phyloP scores from a whole-genome alignment of 441 rosid genomes.

The Erodium texanum region DNA sequence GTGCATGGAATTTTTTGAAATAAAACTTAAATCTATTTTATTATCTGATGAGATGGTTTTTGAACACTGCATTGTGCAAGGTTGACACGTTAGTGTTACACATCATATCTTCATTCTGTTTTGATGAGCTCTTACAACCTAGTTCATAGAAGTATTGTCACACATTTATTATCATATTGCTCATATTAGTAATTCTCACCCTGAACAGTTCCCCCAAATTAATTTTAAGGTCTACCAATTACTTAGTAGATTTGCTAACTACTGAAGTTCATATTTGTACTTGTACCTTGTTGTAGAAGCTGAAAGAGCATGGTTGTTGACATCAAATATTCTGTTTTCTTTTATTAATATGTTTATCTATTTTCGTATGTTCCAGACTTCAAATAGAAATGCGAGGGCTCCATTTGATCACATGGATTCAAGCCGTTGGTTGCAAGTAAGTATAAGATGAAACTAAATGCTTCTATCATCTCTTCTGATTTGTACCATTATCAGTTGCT shows the following conservation, averaged over 20 bases:
- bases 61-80: not conserved
- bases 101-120: not conserved
- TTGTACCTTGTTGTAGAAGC: not conserved
- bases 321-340: not conserved
- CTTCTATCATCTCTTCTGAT: not conserved
- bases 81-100: not conserved
- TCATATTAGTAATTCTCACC: not conserved
- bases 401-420: conserved; percentile 71
- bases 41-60: not conserved
- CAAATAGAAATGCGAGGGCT: conserved; percentile 65
- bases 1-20: not conserved
- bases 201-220: not conserved
- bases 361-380: conserved; percentile 37
- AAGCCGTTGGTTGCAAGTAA: conserved; percentile 90
- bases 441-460: conserved; percentile 23
- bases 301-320: conserved; percentile 6
- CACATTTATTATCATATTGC: not conserved
- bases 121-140: not conserved
- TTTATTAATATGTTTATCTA: conserved; percentile 1
- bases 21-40: not conserved
- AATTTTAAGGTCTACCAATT: not conserved
- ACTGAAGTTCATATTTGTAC: not conserved
- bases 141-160: not conserved
- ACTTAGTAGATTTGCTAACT: not conserved
- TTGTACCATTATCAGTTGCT: conserved; percentile 10